These are phyloP conservation scores for Starmerella vaccinii DNA, from an alignment of 805 yeast species.

Conservation along the genomic window DNA sequence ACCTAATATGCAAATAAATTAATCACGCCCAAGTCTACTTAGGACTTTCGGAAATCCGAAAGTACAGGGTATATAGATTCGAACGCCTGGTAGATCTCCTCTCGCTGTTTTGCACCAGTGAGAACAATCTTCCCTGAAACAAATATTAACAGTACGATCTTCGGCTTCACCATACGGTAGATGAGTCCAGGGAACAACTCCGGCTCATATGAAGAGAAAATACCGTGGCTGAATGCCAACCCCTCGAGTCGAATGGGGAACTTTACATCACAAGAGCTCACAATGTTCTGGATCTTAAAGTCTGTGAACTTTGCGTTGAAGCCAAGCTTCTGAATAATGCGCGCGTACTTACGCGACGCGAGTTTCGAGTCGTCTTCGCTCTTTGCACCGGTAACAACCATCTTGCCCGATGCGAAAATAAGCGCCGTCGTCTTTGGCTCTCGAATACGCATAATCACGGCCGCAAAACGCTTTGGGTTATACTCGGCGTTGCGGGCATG, in stretches of 20 bases:
- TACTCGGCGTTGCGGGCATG: constrained; percentile 99
- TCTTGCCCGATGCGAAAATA: constrained; percentile 96
- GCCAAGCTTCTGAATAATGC: constrained; percentile 95
- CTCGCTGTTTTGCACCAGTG: constrained; percentile 98
- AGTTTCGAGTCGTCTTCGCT: constrained; percentile 97
- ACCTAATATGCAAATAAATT: constrained; percentile 6
- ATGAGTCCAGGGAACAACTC: constrained; percentile 96
- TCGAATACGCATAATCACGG: constrained; percentile 97
- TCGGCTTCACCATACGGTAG: constrained; percentile 98
- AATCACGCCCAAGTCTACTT: constrained; percentile 16
- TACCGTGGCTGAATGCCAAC: constrained; percentile 93
- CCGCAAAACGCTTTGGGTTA: constrained; percentile 94
- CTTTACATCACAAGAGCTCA: constrained; percentile 96
- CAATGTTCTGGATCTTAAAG: constrained; percentile 95
- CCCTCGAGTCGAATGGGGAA: constrained; percentile 97
- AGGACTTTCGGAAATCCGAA: constrained; percentile 89
- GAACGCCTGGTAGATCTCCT: constrained; percentile 95
- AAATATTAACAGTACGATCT: constrained; percentile 87
- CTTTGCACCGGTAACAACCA: constrained; percentile 99
- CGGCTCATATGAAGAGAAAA: constrained; percentile 97
- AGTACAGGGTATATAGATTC: constrained; percentile 97
- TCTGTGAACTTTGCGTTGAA: constrained; percentile 97
- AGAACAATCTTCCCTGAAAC: constrained; percentile 95
- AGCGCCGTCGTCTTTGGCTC: constrained; percentile 98
- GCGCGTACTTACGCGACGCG: constrained; percentile 94